Base-by-base conservation (phyloP, 139 green algal genomes). In the Limnomonas spitsbergensis region DNA sequence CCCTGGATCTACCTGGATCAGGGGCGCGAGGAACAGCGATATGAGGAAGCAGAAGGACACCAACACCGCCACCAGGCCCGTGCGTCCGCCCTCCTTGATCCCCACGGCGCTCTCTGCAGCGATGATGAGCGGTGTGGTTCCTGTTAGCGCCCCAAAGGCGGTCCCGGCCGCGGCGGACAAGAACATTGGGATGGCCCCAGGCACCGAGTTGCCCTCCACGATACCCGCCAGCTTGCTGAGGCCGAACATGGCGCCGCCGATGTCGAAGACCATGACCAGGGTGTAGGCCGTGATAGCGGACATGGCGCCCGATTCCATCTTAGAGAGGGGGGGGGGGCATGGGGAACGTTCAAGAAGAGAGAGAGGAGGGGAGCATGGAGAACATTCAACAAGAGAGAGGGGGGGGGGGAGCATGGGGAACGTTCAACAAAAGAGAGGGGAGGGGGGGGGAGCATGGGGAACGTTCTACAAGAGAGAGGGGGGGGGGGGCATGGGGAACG, bases 191-290 rank as follows among this genome's bases (percentile, higher is more conserved):
- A 75, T 77, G 1, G 85, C 77, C 2, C 82, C 84, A 3, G 78
- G 80, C 38, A 86, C 78, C 0, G 52, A 36, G 2, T 78, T 78
- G 53, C 82, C 78, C 35, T 84, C 20, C 37, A 61, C 47, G 20
- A 61, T 61, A n/a, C 37, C 37, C 38, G 81, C 77, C 53, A 89
- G 67, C 70, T 81, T 86, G 31, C 78, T 71, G 14, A 89, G 73
- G 0, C 84, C 84, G 69, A 81, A 89, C 76, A 86, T 81, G 0
- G 84, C 81, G 20, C 84, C 84, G 1, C 81, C 85, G 35, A 89
- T 89, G 74, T 89, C 85, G 38, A 89, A 89, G 9, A 87, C 61
- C 81, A 89, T 89, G 4, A 89, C 84, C 40, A 86, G 79, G 2
- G 67, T 29, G 39, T 76, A 76, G 54, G 69, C 69, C 14, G 24